Percentiles rank a stretch among this genome's conserved stretches.
These are phyloP conservation scores for Aureoboletus auriporus DNA, from an alignment of 768 basidiomycete species.

Conservation along the genomic window DNA sequence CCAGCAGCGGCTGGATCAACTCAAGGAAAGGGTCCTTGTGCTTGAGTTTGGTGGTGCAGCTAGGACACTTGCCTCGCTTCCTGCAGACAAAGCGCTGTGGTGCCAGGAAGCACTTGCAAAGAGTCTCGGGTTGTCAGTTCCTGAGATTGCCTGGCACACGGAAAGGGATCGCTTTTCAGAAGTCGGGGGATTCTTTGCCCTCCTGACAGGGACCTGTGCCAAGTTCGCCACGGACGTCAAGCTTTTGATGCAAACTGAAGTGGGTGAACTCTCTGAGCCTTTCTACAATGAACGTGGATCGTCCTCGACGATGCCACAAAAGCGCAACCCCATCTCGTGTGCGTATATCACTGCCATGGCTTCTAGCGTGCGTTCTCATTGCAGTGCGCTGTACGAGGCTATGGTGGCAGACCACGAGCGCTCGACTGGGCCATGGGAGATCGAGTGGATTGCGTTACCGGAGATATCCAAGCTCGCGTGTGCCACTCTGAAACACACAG, in stretches of 20 bases:
- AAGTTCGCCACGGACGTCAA: slow-evolving; percentile 45
- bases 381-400: slow-evolving; percentile 39
- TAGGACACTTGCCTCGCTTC: slow-evolving; percentile 42
- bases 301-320: slow-evolving; percentile 49
- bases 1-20: slow-evolving; percentile 33
- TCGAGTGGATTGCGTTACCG: slow-evolving; percentile 47
- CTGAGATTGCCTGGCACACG: slow-evolving; percentile 36
- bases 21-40: slow-evolving; percentile 36
- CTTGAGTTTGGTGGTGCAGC: slow-evolving; percentile 45
- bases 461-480: slow-evolving; percentile 42
- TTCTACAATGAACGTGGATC: slow-evolving; percentile 41
- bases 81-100: slow-evolving; percentile 29
- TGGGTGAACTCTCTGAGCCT: slow-evolving; percentile 43
- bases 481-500: slow-evolving; percentile 36
- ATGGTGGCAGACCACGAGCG: slow-evolving; percentile 49
- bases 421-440: slow-evolving; percentile 47
- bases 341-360: slow-evolving; percentile 43
- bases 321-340: slow-evolving; percentile 44
- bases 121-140: slow-evolving; percentile 15
- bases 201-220: slow-evolving; percentile 42
- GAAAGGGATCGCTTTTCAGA: slow-evolving; percentile 44
- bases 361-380: slow-evolving; percentile 38
- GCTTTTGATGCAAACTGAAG: slow-evolving; percentile 46
- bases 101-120: slow-evolving; percentile 24
- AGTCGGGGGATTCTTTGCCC: slow-evolving; percentile 40